These are phyloP conservation scores for Lachancea nothofagi DNA, from an alignment of 805 yeast genomes.

Conservation along the genomic window DNA sequence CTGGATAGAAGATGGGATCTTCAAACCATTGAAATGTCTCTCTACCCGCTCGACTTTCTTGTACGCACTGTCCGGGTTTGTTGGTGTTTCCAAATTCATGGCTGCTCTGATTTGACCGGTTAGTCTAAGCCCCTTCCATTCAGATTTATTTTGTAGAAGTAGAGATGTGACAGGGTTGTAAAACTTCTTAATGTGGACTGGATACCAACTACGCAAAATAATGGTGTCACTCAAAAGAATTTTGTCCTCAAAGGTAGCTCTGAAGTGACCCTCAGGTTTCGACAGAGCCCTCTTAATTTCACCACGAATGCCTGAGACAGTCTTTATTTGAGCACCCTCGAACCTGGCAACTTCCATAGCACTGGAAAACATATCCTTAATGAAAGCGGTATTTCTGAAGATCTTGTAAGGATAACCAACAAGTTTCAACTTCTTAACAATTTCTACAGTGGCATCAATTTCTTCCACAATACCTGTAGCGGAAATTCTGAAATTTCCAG, in stretches of 20 bases:
- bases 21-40: conserved; percentile 80
- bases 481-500: conserved; percentile 88
- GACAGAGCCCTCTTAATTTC: conserved; percentile 93
- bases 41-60: conserved; percentile 75
- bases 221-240: conserved; percentile 84
- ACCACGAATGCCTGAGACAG: conserved; percentile 96
- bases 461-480: conserved; percentile 97
- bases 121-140: conserved; percentile 95
- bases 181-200: conserved; percentile 81
- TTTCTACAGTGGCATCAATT: conserved; percentile 80
- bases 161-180: conserved; percentile 95
- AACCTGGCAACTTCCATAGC: conserved; percentile 94
- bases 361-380: conserved; percentile 92
- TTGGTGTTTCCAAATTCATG: conserved; percentile 57
- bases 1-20: conserved; percentile 76
- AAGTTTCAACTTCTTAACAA: conserved; percentile 90
- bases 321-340: conserved; percentile 95
- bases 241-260: conserved; percentile 97
- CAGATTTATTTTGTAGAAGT: conserved; percentile 64
- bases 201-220: conserved; percentile 93
- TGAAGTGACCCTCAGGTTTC: conserved; percentile 89
- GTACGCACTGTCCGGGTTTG: conserved; percentile 46
- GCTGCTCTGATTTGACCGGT: conserved; percentile 92
- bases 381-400: conserved; percentile 92
- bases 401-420: conserved; percentile 94